Evolutionary conservation across 495 filamentous ascomycete genomes (phyloP).

Genomic region (Annulohypoxylon stygium): DNA sequence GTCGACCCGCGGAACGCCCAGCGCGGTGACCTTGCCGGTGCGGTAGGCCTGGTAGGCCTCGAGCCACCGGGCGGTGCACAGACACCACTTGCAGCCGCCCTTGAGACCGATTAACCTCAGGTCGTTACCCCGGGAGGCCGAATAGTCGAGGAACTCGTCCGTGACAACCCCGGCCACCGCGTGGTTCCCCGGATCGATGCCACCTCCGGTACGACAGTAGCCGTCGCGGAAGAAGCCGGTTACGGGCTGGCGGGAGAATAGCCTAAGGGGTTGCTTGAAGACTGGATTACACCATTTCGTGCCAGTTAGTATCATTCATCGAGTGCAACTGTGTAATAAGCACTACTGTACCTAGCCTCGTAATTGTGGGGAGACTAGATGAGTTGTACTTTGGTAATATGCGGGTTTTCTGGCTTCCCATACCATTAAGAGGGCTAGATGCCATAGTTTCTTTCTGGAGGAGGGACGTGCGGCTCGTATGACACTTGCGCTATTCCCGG

Average conservation of each 20-base stretch:
- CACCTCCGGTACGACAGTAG: slow-evolving; percentile 67
- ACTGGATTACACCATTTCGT: slow-evolving; percentile 54
- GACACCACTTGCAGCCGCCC: slow-evolving; percentile 71
- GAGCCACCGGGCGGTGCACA: slow-evolving; percentile 67
- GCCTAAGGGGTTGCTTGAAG: slow-evolving; percentile 66
- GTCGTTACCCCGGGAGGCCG: slow-evolving; percentile 69
- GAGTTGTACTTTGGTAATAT: slow-evolving; percentile 40
- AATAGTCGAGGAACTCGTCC: slow-evolving; percentile 71
- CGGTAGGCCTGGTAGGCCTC: slow-evolving; percentile 62
- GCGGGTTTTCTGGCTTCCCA: slow-evolving; percentile 25
- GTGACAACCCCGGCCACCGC: slow-evolving; percentile 67
- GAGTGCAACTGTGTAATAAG: slow-evolving; percentile 18
- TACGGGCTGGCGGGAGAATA: slow-evolving; percentile 68
- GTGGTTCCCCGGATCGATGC: slow-evolving; percentile 61
- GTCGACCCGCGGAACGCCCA: slow-evolving; percentile 57
- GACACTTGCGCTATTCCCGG: slow-evolving; percentile 32
- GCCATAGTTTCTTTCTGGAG: slow-evolving; percentile 35
- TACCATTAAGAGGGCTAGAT: slow-evolving; percentile 38
- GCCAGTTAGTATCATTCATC: slow-evolving; percentile 15
- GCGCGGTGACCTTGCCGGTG: slow-evolving; percentile 45
- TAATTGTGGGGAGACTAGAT: slow-evolving; percentile 43
- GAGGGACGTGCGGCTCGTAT: slow-evolving; percentile 44
- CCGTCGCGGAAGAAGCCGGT: slow-evolving; percentile 73
- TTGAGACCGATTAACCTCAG: slow-evolving; percentile 65
- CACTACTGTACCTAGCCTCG: slow-evolving; percentile 33